Evolutionary conservation across 129 eudicot species (phyloP).

Genomic region (Solidago caesia): DNA sequence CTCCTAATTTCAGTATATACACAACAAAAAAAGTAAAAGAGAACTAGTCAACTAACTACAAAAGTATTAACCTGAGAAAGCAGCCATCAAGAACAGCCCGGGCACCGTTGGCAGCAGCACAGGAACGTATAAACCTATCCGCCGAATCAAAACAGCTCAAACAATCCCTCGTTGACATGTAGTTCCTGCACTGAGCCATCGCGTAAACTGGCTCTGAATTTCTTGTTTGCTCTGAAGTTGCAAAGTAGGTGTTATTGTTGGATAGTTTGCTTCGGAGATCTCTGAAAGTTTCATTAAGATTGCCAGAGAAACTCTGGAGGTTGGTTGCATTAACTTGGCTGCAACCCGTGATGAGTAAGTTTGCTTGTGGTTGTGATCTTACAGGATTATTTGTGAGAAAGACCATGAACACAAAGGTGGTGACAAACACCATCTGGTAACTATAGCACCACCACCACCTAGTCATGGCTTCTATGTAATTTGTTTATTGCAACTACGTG

Average conservation of each 20-base stretch:
- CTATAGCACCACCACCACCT: neutral
- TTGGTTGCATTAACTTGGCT: conserved; percentile 51
- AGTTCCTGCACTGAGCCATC: conserved; percentile 67
- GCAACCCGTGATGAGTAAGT: conserved; percentile 54
- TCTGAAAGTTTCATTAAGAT: conserved; percentile 51
- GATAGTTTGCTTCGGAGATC: conserved; percentile 42
- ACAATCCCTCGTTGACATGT: conserved; percentile 52
- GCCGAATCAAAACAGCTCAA: conserved; percentile 61
- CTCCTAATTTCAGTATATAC: no score
- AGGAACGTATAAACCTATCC: conserved; percentile 40
- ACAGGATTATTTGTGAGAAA: conserved; percentile 23
- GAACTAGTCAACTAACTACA: no score
- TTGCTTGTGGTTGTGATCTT: conserved; percentile 57
- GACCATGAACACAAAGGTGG: conserved; percentile 16
- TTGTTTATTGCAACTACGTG: neutral
- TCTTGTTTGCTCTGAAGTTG: conserved; percentile 47
- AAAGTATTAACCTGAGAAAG: conserved; percentile 53
- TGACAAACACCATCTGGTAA: conserved; percentile 16
- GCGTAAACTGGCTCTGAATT: conserved; percentile 59
- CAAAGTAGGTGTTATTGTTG: conserved; percentile 42
- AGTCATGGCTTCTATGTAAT: conserved; percentile 17
- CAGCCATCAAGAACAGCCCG: conserved; percentile 73
- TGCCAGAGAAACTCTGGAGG: conserved; percentile 34
- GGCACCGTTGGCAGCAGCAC: conserved; percentile 66
- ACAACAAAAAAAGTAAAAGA: no score